These are phyloP conservation scores for Phoenix roebelenii DNA, from an alignment of 176 grass and related monocot species.

Conservation along the genomic window DNA sequence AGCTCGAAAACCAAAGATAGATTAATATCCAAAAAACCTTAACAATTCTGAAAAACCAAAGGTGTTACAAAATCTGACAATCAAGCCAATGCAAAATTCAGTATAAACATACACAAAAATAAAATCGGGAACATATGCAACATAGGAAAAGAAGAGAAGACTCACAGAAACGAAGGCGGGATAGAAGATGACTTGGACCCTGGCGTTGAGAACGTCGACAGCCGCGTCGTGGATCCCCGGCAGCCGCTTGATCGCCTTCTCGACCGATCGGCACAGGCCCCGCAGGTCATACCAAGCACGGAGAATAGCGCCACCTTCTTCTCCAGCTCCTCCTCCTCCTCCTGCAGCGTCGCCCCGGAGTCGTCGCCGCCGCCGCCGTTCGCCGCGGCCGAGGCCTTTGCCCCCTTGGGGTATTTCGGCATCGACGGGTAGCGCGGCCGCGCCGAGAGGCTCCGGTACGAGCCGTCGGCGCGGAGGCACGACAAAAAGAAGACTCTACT, in stretches of 20 bases:
- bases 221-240: constrained; percentile 79
- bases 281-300: constrained; percentile 78
- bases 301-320: constrained; percentile 44
- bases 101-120: too few relatives aligned
- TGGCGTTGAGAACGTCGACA: constrained; percentile 70
- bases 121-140: background rate
- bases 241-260: constrained; percentile 93
- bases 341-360: constrained; percentile 26
- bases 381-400: background rate
- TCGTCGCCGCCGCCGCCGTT: constrained; percentile 18
- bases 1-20: too few relatives aligned
- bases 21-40: too few relatives aligned
- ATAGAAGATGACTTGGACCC: constrained; percentile 72
- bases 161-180: constrained; percentile 77
- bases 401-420: constrained; percentile 4
- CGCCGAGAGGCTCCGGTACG: constrained; percentile 3
- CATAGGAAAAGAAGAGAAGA: background rate
- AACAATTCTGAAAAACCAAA: too few relatives aligned
- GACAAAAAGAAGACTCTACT: constrained; percentile 12
- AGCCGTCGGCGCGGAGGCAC: background rate
- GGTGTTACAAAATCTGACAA: too few relatives aligned
- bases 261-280: constrained; percentile 78
- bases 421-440: constrained; percentile 19
- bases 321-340: constrained; percentile 25
- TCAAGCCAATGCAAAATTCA: too few relatives aligned